Evolutionary conservation across 176 grass and related monocot genomes (phyloP).

Genomic region (Aegilops tauschii): DNA sequence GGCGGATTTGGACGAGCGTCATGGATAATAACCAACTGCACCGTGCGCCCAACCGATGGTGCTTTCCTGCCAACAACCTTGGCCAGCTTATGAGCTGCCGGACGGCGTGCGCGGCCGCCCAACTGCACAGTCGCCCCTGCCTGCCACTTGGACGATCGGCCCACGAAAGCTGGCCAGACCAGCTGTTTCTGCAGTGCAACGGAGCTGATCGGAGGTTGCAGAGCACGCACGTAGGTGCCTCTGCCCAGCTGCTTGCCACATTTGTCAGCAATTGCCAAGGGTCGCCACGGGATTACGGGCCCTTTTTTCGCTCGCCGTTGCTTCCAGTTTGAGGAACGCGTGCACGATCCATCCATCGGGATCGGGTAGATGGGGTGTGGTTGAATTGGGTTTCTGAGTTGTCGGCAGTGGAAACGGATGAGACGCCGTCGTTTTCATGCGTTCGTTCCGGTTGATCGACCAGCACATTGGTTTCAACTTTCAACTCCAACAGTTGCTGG

Average conservation of each 20-base stretch:
- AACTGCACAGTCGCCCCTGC: neutral
- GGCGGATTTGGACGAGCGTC: neutral
- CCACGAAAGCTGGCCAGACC: neutral
- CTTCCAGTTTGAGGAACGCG: slow-evolving; percentile 30
- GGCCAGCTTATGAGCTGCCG: neutral
- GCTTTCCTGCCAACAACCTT: neutral
- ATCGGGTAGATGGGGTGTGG: neutral
- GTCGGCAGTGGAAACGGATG: slow-evolving; percentile 4
- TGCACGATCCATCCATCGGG: neutral
- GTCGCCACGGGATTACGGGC: neutral
- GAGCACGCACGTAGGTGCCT: neutral
- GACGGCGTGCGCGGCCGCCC: neutral
- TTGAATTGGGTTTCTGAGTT: slow-evolving; percentile 4
- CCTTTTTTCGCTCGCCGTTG: slow-evolving; percentile 13
- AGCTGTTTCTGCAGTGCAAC: neutral
- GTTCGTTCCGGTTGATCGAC: neutral
- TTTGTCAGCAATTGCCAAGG: neutral
- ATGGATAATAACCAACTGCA: neutral
- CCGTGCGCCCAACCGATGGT: neutral
- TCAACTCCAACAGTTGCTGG: neutral
- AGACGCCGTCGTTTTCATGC: neutral
- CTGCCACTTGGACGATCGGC: neutral
- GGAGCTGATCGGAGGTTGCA: neutral
- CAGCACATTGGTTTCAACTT: neutral
- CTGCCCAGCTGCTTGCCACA: slow-evolving; percentile 18